Evolutionary conservation across 116 monocot species (phyloP).

Genomic region (Dioscorea cayenensis): DNA sequence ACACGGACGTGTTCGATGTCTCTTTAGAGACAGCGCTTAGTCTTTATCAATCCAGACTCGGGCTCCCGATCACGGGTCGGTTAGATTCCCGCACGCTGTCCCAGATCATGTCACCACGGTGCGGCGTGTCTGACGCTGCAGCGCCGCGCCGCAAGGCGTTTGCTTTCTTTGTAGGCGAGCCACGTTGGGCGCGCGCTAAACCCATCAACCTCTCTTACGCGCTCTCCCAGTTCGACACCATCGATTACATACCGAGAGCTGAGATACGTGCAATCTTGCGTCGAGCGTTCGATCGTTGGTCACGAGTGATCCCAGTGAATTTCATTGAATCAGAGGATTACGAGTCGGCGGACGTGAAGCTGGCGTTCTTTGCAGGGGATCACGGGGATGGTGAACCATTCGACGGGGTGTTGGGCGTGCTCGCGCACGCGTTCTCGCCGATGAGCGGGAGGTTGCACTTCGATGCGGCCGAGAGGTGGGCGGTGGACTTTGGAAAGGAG

Average conservation of each 20-base stretch:
- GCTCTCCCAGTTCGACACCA: conserved; percentile 26
- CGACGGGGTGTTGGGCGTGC: conserved; percentile 76
- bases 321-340: conserved; percentile 44
- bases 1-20: conserved; percentile 40
- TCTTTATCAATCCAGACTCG: conserved; percentile 45
- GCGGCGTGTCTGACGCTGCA: conserved; percentile 40
- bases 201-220: conserved; percentile 62
- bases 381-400: conserved; percentile 94
- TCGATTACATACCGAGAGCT: conserved; percentile 33
- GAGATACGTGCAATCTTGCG: conserved; percentile 34
- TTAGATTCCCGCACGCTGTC: conserved; percentile 43
- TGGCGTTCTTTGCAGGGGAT: conserved; percentile 70
- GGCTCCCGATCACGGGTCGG: conserved; percentile 39
- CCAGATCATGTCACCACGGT: conserved; percentile 40
- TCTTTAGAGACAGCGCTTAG: conserved; percentile 36
- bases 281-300: conserved; percentile 78
- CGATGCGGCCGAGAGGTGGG: conserved; percentile 79
- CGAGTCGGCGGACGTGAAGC: conserved; percentile 53
- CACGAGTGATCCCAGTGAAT: conserved; percentile 58
- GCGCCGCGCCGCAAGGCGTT: conserved; percentile 15
- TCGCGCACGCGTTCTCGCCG: conserved; percentile 93
- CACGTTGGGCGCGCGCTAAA: conserved; percentile 45
- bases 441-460: conserved; percentile 83
- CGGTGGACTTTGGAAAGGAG: conserved; percentile 59
- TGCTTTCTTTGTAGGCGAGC: conserved; percentile 63